A percentile compares a stretch with the other conserved stretches of the same genome.
Evolutionary conservation across 257 asterid species (phyloP).

Genomic region (Cordia subcordata): DNA sequence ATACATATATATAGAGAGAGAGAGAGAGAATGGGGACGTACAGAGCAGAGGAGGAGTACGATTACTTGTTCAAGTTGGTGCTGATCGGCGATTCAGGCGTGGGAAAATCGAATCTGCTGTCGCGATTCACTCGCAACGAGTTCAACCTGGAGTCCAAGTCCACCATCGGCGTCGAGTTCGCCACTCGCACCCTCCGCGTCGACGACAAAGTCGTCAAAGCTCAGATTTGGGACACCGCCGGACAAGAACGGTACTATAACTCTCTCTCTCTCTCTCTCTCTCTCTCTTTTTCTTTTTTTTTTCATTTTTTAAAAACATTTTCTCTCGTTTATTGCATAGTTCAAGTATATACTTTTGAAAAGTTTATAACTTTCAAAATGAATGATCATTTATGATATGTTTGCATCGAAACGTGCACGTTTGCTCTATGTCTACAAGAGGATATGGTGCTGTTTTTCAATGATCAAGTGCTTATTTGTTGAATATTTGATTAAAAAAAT

Average conservation of each 20-base stretch:
- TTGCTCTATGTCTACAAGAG: no score
- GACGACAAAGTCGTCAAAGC: conserved; percentile 59
- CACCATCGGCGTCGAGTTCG: conserved; percentile 58
- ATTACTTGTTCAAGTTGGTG: conserved; percentile 52
- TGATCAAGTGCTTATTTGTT: no score
- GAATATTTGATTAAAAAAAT: no score
- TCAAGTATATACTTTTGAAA: no score
- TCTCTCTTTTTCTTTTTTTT: not conserved
- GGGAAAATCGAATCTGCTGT: conserved; percentile 44
- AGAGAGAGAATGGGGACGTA: conserved; percentile 39
- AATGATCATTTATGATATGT: no score
- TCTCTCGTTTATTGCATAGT: no score
- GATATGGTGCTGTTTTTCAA: no score
- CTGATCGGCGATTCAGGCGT: conserved; percentile 51
- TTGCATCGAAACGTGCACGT: no score
- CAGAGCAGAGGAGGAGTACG: conserved; percentile 50
- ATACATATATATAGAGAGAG: not conserved
- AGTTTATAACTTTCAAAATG: no score
- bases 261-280: not conserved
- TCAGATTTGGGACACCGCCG: conserved; percentile 71
- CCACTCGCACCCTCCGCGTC: conserved; percentile 50
- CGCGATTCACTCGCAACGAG: conserved; percentile 57
- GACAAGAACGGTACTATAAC: conserved; percentile 48
- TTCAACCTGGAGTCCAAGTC: conserved; percentile 59
- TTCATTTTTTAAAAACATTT: no score